Conservation (phyloP, 768 basidiomycete species). For the Mycena indigotica region DNA sequence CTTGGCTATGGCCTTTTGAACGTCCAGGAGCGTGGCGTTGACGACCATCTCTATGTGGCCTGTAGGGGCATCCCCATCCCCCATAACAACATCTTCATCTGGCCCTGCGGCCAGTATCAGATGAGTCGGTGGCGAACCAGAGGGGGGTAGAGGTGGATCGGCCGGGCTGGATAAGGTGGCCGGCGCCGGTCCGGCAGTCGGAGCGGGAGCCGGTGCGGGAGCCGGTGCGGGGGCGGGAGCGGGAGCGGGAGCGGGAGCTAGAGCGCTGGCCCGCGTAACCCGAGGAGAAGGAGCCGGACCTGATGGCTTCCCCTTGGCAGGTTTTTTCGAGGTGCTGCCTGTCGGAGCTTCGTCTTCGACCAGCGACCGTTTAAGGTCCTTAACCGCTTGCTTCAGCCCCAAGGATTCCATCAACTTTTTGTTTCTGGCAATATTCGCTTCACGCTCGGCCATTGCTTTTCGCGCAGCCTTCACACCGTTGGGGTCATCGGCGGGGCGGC, state of each 20-base stretch:
- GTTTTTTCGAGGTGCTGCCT: neutral
- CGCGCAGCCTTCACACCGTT: no score
- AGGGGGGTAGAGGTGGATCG: neutral
- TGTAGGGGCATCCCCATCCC: neutral
- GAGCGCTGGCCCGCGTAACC: neutral
- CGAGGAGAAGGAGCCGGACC: neutral
- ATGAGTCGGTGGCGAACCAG: neutral
- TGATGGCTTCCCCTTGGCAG: neutral
- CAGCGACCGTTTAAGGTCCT: neutral
- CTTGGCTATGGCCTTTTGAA: neutral
- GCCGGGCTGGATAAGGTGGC: no score
- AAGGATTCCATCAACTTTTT: neutral
- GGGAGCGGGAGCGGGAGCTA: neutral
- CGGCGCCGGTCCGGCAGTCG: no score
- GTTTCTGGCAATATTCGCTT: neutral
- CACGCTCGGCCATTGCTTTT: neutral
- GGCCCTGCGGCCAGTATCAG: neutral
- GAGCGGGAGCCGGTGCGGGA: neutral
- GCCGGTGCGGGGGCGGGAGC: neutral
- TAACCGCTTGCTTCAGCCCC: neutral
- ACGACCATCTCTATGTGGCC: neutral
- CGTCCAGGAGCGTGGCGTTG: neutral
- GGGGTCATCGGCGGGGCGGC: neutral
- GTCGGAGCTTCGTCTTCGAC: neutral
- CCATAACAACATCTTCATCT: neutral